Base-by-base conservation (phyloP, 2,329 filamentous ascomycete species). In the Aspergillus tubingensis region DNA sequence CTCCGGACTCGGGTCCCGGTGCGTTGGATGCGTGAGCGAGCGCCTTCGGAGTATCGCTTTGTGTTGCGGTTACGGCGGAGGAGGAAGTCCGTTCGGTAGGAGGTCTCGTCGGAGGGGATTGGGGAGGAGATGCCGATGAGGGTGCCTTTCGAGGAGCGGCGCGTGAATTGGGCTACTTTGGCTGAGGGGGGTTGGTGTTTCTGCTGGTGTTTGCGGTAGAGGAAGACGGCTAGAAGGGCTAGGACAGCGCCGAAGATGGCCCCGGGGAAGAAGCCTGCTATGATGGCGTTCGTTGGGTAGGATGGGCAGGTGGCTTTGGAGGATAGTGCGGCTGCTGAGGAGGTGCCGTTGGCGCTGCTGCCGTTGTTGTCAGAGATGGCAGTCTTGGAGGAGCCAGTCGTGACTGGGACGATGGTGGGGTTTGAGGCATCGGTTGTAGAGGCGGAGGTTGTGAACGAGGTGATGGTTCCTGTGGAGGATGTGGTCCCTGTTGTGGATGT, bases 161-260 rank as follows among this genome's bases (percentile, higher is more conserved):
- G 67, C 25, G 72, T 73, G 49, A 73, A 67, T 23, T 71, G 64
- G 1, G 66, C 54, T 7, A 67, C 36, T 49, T 73, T 76, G 5
- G 63, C 57, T 3, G 60, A 52, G 3, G 61, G 54, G 11, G 65
- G 62, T 7, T 36, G 54, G 27, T 68, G 67, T 5, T 61, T 62
- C 39, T 67, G 62, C 54, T 65, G 60, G 21, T 66, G 62, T 41
- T 72, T 71, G 52, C 77, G 71, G 56, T 78, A 65, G 64, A 73
- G 78, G 57, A 74, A 71, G 39, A 74, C 67, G 58, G 87, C 71
- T 74, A 81, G 65, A 82, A 86, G 38, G 84, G 84, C 69, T 77
- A 81, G 38, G 79, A 88, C 50, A 75, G 75, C 73, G 6, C 80
- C 80, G 27, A 76, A 70, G n/a, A 80, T 55, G 15, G 78, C 67